A percentile compares a stretch with the other conserved stretches of the same genome.
Conservation (phyloP, 768 basidiomycete genomes). For the Postia placenta region DNA sequence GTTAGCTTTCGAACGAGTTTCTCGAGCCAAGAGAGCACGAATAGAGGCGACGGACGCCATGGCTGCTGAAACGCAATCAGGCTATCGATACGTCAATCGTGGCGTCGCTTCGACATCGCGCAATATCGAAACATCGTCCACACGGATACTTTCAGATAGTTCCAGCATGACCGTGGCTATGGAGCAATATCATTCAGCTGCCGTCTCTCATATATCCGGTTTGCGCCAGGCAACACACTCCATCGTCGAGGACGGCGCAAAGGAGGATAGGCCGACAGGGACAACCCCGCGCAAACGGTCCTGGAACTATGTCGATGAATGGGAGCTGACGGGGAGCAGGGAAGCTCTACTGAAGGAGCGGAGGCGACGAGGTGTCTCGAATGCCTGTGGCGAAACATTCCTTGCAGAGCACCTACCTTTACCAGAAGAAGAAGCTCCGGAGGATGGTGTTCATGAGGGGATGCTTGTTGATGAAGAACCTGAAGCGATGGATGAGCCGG, state of each 20-base stretch:
- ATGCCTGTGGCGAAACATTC: conserved; percentile 29
- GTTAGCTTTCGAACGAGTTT: conserved; percentile 56
- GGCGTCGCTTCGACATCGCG: conserved; percentile 45
- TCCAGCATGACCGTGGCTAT: conserved; percentile 33
- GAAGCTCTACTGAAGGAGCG: conserved; percentile 52
- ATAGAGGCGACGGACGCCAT: conserved; percentile 51
- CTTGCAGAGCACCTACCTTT: conserved; percentile 31
- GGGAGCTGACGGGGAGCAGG: conserved; percentile 64
- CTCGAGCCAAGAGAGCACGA: conserved; percentile 61
- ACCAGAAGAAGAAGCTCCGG: conserved; percentile 23
- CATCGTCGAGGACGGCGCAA: conserved; percentile 51
- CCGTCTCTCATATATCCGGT: conserved; percentile 37
- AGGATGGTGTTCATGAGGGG: conserved; percentile 10
- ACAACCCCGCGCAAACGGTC: conserved; percentile 70
- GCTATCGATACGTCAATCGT: conserved; percentile 45
- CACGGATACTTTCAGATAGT: conserved; percentile 44
- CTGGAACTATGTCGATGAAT: conserved; percentile 65
- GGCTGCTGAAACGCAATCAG: conserved; percentile 42
- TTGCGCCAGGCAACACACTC: conserved; percentile 45
- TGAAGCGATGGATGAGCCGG: conserved; percentile 19
- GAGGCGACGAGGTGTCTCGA: conserved; percentile 30
- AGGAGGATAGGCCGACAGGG: conserved; percentile 63
- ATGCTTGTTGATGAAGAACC: conserved; percentile 7
- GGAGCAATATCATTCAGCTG: conserved; percentile 38
- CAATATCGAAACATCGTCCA: conserved; percentile 37